These are phyloP conservation scores for Yarrowia sp. DNA, from an alignment of 805 yeast genomes.

Conservation along the genomic window DNA sequence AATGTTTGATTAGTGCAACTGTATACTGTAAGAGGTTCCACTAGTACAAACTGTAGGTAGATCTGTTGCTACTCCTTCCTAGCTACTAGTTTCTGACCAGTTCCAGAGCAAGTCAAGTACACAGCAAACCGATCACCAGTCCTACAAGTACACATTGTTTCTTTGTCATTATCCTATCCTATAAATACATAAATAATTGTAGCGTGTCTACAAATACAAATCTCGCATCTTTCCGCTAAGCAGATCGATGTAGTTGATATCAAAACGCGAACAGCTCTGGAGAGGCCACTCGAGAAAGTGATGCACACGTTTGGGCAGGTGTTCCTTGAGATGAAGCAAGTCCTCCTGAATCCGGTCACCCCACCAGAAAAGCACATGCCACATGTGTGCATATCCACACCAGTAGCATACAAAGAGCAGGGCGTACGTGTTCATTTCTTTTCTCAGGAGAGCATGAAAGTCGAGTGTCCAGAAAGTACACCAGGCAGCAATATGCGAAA, in stretches of 20 bases:
- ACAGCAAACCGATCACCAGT: too few relatives aligned
- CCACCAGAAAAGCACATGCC: slow-evolving; percentile 14
- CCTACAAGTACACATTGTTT: too few relatives aligned
- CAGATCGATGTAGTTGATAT: not conserved
- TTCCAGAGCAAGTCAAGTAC: too few relatives aligned
- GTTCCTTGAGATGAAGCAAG: not conserved
- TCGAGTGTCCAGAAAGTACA: not conserved
- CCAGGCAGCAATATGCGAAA: not conserved
- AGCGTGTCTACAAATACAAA: not conserved
- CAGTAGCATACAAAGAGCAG: not conserved
- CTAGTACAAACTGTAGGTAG: too few relatives aligned
- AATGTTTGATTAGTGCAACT: too few relatives aligned
- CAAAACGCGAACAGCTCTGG: not conserved
- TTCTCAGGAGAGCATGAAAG: not conserved
- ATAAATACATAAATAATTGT: not conserved
- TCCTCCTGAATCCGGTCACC: slow-evolving; percentile 6
- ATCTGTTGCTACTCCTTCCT: too few relatives aligned
- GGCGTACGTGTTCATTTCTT: not conserved
- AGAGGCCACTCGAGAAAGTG: not conserved
- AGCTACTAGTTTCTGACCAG: too few relatives aligned
- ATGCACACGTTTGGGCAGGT: not conserved
- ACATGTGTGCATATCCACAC: slow-evolving; percentile 5
- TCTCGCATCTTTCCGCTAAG: slow-evolving; percentile 5
- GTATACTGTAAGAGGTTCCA: too few relatives aligned
- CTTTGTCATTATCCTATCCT: not conserved